Evolutionary conservation across 371 early-diverging fungal species (phyloP).

Genomic region (Parasitella parasitica): DNA sequence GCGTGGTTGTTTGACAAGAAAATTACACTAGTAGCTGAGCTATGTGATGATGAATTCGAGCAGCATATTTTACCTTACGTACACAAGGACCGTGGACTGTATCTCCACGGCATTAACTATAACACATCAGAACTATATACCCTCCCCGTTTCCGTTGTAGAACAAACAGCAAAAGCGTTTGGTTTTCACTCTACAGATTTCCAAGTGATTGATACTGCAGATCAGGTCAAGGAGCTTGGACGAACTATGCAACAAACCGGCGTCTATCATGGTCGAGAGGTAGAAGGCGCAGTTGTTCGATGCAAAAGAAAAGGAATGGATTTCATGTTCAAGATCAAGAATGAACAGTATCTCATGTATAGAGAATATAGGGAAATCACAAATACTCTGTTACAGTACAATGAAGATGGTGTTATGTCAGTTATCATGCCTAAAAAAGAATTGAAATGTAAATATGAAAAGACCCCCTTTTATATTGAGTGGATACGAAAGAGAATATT

Average conservation of each 20-base stretch:
- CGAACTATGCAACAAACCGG: conserved; percentile 66
- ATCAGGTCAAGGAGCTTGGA: conserved; percentile 66
- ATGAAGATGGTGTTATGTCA: conserved; percentile 9
- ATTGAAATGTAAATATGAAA: conserved; percentile 28
- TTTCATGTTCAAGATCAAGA: conserved; percentile 92
- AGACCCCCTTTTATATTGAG: conserved; percentile 70
- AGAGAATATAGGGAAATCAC: conserved; percentile 96
- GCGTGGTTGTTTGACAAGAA: conserved; percentile 68
- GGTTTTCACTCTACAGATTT: conserved; percentile 68
- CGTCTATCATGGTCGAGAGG: conserved; percentile 56
- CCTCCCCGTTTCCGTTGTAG: conserved; percentile 62
- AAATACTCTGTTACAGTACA: conserved; percentile 42
- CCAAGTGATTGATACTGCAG: conserved; percentile 31
- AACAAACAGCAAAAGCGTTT: conserved; percentile 67
- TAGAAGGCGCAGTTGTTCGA: conserved; percentile 96
- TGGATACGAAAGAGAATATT: conserved; percentile 70
- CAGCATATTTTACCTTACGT: conserved; percentile 92
- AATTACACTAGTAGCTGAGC: conserved; percentile 86
- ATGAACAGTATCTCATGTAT: conserved; percentile 89
- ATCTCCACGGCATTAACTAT: conserved; percentile 90
- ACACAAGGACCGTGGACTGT: conserved; percentile 76
- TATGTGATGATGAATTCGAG: conserved; percentile 94
- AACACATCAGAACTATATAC: conserved; percentile 76
- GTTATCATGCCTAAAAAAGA: not conserved
- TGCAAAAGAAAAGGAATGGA: conserved; percentile 47